Evolutionary conservation across 495 filamentous ascomycete species (phyloP).

Genomic region (Aeminium ludgeri): DNA sequence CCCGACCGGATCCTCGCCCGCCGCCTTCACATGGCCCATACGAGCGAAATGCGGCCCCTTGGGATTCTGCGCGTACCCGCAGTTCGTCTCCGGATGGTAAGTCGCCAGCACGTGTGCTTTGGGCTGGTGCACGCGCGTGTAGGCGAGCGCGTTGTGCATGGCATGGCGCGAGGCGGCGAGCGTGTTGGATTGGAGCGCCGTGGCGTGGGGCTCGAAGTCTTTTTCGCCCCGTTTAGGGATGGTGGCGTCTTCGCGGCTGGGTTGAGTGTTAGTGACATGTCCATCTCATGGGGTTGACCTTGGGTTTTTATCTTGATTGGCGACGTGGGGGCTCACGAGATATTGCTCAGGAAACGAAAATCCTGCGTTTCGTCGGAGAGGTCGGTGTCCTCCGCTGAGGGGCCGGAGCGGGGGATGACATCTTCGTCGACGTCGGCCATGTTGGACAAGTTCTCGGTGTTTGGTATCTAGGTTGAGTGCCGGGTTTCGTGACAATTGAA

Average conservation of each 20-base stretch:
- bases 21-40: conserved; percentile 41
- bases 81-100: conserved; percentile 34
- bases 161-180: conserved; percentile 69
- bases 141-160: conserved; percentile 74
- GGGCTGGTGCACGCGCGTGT: conserved; percentile 46
- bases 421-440: conserved; percentile 32
- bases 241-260: conserved; percentile 15
- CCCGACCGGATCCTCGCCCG: conserved; percentile 7
- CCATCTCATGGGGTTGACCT: too few relatives aligned
- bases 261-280: conserved; percentile 1
- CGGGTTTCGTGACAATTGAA: too few relatives aligned
- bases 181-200: conserved; percentile 53
- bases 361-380: conserved; percentile 75
- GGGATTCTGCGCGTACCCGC: conserved; percentile 29
- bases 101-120: conserved; percentile 38
- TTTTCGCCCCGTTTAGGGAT: conserved; percentile 77
- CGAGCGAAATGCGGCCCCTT: conserved; percentile 39
- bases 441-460: not conserved
- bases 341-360: conserved; percentile 54
- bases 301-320: conserved; percentile 17
- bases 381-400: conserved; percentile 35
- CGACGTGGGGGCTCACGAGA: conserved; percentile 32
- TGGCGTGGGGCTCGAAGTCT: conserved; percentile 89
- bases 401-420: conserved; percentile 7
- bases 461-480: too few relatives aligned